Conservation (phyloP, 768 basidiomycete genomes). For the Pleurotus salmoneostramineus region DNA sequence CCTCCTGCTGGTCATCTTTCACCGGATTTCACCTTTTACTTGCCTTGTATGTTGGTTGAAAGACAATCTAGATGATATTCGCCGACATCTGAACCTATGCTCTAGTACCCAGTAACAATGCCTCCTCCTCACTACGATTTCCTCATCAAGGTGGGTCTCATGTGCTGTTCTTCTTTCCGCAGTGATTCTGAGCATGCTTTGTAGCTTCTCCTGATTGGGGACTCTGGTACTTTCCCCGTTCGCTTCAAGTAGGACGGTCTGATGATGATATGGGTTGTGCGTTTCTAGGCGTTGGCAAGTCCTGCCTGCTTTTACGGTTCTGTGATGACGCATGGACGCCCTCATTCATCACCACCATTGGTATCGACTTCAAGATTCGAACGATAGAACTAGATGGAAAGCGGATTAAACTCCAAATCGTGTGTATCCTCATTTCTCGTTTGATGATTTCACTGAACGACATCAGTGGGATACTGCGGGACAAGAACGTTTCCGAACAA, state of each 20-base stretch:
- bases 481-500: conserved; percentile 97
- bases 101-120: conserved; percentile 43
- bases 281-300: conserved; percentile 86
- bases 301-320: conserved; percentile 92
- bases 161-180: not conserved
- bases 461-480: conserved; percentile 97
- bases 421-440: conserved; percentile 33
- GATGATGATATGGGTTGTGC: not conserved
- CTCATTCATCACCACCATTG: conserved; percentile 98
- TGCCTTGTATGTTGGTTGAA: no score
- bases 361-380: conserved; percentile 99
- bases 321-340: conserved; percentile 99
- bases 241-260: conserved; percentile 8
- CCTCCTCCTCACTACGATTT: conserved; percentile 97
- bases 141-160: conserved; percentile 75
- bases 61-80: not conserved
- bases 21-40: no score
- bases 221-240: conserved; percentile 66
- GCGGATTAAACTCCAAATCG: conserved; percentile 98
- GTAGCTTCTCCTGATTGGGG: conserved; percentile 92
- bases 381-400: conserved; percentile 98
- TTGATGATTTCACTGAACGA: conserved; percentile 5
- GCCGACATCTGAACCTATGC: not conserved
- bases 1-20: not conserved
- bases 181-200: conserved; percentile 13